Percentiles rank a stretch among this genome's conserved stretches.
phyloP scores from a whole-genome alignment of 257 asterid species.

The Eucommia ulmoides region DNA sequence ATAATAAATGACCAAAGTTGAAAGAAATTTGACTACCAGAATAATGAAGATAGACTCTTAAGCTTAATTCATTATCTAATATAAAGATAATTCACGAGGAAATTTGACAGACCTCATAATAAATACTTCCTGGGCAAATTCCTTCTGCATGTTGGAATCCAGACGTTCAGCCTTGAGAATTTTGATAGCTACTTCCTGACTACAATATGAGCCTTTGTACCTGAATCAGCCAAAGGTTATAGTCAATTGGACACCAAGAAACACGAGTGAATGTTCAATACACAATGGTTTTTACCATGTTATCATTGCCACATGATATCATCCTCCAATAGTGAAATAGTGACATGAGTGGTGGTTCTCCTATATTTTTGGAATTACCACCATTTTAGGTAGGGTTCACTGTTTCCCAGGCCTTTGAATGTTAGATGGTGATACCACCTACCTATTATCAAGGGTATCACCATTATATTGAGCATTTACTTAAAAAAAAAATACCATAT shows the following conservation, averaged over 20 bases:
- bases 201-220: slow-evolving; percentile 72
- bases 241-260: slow-evolving; percentile 13
- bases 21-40: neutral
- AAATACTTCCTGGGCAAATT: slow-evolving; percentile 94
- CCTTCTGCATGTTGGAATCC: slow-evolving; percentile 74
- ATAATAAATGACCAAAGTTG: neutral
- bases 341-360: too few species aligned
- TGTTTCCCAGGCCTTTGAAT: too few species aligned
- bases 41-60: neutral
- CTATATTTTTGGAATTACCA: too few species aligned
- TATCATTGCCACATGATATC: too few species aligned
- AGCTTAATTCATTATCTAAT: neutral
- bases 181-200: slow-evolving; percentile 95
- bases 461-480: too few species aligned
- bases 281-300: too few species aligned
- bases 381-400: too few species aligned
- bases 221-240: slow-evolving; percentile 23
- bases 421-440: too few species aligned
- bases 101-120: slow-evolving; percentile 72
- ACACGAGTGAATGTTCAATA: too few species aligned
- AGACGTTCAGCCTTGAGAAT: slow-evolving; percentile 84
- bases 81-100: neutral
- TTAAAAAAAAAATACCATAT: neutral
- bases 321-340: too few species aligned
- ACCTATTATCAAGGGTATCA: too few species aligned